Conservation (phyloP, 164 flowering plant species). For the Tetrastigma voinierianum region DNA sequence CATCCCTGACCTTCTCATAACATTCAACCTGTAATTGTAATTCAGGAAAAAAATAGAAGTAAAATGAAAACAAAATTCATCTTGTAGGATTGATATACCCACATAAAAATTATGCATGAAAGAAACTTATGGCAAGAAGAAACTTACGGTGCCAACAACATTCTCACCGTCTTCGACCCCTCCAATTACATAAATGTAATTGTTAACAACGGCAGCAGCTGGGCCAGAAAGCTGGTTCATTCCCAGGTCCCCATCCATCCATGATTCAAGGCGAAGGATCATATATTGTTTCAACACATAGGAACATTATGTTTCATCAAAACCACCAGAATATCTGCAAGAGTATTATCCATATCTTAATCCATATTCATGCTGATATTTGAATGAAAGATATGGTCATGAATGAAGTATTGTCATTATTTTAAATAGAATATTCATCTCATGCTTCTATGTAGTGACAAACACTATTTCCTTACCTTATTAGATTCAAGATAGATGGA, state of each 20-base stretch:
- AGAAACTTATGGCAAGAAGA: neutral
- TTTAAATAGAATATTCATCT: too few species aligned
- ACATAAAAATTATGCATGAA: neutral
- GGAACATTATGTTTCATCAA: slow-evolving; percentile 59
- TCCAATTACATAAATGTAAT: slow-evolving; percentile 60
- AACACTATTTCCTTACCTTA: too few species aligned
- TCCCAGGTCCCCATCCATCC: slow-evolving; percentile 65
- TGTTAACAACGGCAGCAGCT: slow-evolving; percentile 48
- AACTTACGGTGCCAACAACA: slow-evolving; percentile 46
- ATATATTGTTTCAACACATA: slow-evolving; percentile 65
- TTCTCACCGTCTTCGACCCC: slow-evolving; percentile 27
- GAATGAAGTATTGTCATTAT: too few species aligned
- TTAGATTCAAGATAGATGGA: too few species aligned
- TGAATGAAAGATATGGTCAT: too few species aligned
- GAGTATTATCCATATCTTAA: neutral
- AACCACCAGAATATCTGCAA: slow-evolving; percentile 85
- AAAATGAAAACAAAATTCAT: neutral
- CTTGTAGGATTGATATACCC: neutral
- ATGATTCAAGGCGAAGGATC: slow-evolving; percentile 73
- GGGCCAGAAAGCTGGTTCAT: slow-evolving; percentile 58
- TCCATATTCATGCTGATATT: too few species aligned
- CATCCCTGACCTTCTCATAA: slow-evolving; percentile 64
- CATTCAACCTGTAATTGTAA: slow-evolving; percentile 61
- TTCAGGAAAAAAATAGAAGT: neutral
- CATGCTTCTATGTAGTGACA: too few species aligned